Base-by-base conservation (phyloP, 225 moss, liverwort and hornwort species). In the Sphagnum tenellum region DNA sequence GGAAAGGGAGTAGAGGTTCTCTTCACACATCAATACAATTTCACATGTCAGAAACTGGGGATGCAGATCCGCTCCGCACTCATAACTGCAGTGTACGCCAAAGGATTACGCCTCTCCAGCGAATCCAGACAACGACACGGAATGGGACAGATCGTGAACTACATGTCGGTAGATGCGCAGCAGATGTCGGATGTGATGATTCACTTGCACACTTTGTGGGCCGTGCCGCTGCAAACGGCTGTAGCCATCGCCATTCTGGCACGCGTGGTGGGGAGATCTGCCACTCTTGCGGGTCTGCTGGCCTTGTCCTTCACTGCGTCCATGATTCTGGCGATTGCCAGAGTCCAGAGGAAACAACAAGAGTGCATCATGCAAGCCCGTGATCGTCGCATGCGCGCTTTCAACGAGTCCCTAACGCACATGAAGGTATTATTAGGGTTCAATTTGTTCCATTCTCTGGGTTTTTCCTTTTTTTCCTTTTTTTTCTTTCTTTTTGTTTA, bases 121-220 rank as follows among this genome's bases (percentile, higher is more conserved):
- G 74, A 63, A 48, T 88, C 86, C 12, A 77, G 92, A 65, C 95
- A 92, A 66, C 82, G 79, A 65, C 92, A 96, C 64, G 95, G 95
- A 47, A 82, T 78, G 67, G 95, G 95, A 50, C 86, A 85, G 68
- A 92, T 92, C 45, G 88, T 96, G 48, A 96, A 92, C 60, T 92
- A 96, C 71, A 96, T 96, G 95, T 90, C 89, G 8, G 88, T 91
- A 51, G 95, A 96, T 66, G 88, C 76, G 64, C 89, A 88, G 60
- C 88, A 86, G 57, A 75, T 96, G 51, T 86, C 86, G 5, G 89
- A 89, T 55, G 75, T 61, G 44, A 70, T 79, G n/a, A 48, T 89
- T 4, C 92, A 92, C 70, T 63, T 96, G 3, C 89, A 96, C 52
- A 86, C 88, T 50, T 5, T 92, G 29, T 96, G 95, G 95, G 74